Evolutionary conservation across 2,329 filamentous ascomycete species (phyloP).

Genomic region (Ophiostoma perfectum): DNA sequence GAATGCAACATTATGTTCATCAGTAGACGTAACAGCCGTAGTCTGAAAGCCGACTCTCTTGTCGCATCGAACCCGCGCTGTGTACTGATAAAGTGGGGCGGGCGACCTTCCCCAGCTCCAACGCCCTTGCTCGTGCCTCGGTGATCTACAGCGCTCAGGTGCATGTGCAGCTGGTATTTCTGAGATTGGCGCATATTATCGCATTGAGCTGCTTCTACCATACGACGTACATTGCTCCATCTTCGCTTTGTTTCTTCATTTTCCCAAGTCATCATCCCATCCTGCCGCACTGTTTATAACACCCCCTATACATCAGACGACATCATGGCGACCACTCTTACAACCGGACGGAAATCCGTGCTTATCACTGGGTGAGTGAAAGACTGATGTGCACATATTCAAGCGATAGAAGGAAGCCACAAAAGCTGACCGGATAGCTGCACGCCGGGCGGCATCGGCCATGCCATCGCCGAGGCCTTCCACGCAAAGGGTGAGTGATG

Average conservation of each 20-base stretch:
- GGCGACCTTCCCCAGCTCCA: neutral
- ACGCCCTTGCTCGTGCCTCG: conserved; percentile 6
- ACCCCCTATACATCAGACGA: neutral
- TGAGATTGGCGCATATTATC: neutral
- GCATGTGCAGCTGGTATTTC: neutral
- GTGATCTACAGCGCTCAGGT: conserved; percentile 1
- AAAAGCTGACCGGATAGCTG: conserved; percentile 38
- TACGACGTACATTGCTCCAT: neutral
- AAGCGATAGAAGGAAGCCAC: neutral
- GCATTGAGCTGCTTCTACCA: neutral
- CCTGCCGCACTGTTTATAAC: neutral
- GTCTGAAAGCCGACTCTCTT: neutral
- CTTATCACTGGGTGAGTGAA: conserved; percentile 46
- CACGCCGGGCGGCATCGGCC: conserved; percentile 54
- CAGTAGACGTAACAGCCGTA: neutral
- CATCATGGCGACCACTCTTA: conserved; percentile 17
- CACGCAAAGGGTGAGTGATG: conserved; percentile 42
- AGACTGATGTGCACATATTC: neutral
- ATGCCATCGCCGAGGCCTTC: conserved; percentile 50
- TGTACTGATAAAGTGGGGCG: neutral
- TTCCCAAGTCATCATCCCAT: neutral
- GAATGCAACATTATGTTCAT: too few relatives aligned
- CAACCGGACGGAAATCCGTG: conserved; percentile 39
- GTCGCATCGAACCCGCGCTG: neutral
- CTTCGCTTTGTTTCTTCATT: neutral